These are phyloP conservation scores for Beauveria sp. DNA, from an alignment of 2,329 filamentous ascomycete genomes.

Conservation along the genomic window DNA sequence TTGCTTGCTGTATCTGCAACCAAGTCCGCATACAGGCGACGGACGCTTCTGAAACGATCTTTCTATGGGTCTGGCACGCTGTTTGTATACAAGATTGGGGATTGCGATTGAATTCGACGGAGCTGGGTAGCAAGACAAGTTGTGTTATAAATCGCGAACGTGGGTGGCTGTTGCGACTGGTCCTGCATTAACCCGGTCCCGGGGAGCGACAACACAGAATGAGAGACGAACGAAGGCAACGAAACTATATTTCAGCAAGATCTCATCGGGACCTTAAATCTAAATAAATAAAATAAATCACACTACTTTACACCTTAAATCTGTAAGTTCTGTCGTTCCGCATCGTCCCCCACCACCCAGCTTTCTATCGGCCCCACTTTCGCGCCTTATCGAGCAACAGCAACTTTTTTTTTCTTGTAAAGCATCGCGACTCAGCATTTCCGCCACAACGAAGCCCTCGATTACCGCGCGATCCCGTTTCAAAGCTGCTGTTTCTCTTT, in stretches of 20 bases:
- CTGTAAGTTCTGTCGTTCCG: not conserved
- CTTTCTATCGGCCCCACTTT: constrained; percentile 12
- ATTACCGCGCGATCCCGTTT: not conserved
- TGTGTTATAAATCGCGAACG: not conserved
- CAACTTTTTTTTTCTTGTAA: constrained; percentile 11
- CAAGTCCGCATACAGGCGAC: too few species aligned
- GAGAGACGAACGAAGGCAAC: not conserved
- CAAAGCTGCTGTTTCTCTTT: not conserved
- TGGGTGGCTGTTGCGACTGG: not conserved
- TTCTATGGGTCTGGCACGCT: too few species aligned
- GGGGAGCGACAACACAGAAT: not conserved
- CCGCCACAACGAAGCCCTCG: not conserved
- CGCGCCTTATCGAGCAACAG: not conserved
- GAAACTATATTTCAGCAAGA: too few species aligned
- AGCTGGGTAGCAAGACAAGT: too few species aligned
- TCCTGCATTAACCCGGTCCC: not conserved
- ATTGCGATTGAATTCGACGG: not conserved
- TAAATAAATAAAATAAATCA: not conserved
- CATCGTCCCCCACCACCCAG: constrained; percentile 11
- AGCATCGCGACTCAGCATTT: constrained; percentile 8
- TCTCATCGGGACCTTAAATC: too few species aligned
- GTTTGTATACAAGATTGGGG: not conserved
- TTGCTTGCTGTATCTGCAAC: too few species aligned
- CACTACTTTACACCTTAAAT: not conserved
- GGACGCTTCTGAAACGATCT: too few species aligned